Conservation (phyloP, 23 red algal genomes). For the Gracilariopsis chorda region DNA sequence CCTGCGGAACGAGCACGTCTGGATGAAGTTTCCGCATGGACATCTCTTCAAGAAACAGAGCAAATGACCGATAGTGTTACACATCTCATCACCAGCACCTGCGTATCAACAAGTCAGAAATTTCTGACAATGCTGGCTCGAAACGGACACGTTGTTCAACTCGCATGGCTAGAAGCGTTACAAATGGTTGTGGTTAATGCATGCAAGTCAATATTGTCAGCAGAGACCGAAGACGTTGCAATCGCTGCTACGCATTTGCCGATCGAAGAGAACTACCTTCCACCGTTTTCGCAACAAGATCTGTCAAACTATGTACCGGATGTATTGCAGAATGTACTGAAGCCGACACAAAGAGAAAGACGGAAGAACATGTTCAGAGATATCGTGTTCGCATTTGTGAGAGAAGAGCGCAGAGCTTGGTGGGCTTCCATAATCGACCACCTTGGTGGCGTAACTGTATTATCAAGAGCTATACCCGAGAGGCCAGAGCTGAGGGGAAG, state of each 20-base stretch:
- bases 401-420: slow-evolving; percentile 15
- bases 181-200: slow-evolving; percentile 13
- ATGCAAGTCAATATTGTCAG: neutral
- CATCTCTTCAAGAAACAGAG: slow-evolving; percentile 14
- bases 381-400: slow-evolving; percentile 29
- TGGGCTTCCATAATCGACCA: slow-evolving; percentile 37
- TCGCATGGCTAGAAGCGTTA: slow-evolving; percentile 52
- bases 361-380: slow-evolving; percentile 46
- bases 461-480: neutral
- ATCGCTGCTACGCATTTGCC: neutral
- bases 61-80: slow-evolving; percentile 29
- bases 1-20: neutral
- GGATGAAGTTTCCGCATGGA: slow-evolving; percentile 14
- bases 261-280: slow-evolving; percentile 22
- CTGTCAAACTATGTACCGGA: neutral
- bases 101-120: slow-evolving; percentile 8
- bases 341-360: neutral
- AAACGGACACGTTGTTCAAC: slow-evolving; percentile 28
- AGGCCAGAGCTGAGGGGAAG: neutral
- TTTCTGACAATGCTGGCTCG: slow-evolving; percentile 21
- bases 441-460: slow-evolving; percentile 8
- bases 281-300: slow-evolving; percentile 34
- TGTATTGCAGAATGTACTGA: neutral
- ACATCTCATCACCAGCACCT: slow-evolving; percentile 34
- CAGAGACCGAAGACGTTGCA: slow-evolving; percentile 4